Conservation (phyloP, 305 asterid genomes). For the Fraxinus paxiana region DNA sequence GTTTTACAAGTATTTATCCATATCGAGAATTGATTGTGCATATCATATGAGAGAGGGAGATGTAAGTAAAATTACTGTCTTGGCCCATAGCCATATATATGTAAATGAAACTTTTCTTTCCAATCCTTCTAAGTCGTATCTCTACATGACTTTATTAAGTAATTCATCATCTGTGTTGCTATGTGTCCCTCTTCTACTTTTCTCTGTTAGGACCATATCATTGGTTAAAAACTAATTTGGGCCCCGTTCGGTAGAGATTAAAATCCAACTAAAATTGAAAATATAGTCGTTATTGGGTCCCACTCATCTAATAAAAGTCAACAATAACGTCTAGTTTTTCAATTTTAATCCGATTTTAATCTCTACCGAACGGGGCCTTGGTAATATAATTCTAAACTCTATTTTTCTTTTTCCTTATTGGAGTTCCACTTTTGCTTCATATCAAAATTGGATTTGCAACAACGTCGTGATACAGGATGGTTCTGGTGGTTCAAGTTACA, state of each 20-base stretch:
- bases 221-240: too few species aligned
- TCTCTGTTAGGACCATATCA: neutral
- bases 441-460: conserved; percentile 13
- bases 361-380: too few species aligned
- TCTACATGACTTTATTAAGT: neutral
- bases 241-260: too few species aligned
- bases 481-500: conserved; percentile 49
- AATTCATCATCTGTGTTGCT: neutral
- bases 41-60: neutral
- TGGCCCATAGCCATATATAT: neutral
- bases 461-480: conserved; percentile 43
- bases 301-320: too few species aligned
- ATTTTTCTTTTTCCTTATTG: conserved; percentile 16
- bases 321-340: too few species aligned
- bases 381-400: neutral
- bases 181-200: neutral
- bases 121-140: neutral
- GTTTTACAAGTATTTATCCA: neutral
- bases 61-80: neutral
- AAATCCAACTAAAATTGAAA: too few species aligned
- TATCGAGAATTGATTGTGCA: neutral
- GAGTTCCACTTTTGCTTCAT: conserved; percentile 10
- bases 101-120: neutral
- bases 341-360: too few species aligned
- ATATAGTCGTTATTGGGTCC: too few species aligned